phyloP scores from a whole-genome alignment of 345 rosid species.

The Salix caprea region DNA sequence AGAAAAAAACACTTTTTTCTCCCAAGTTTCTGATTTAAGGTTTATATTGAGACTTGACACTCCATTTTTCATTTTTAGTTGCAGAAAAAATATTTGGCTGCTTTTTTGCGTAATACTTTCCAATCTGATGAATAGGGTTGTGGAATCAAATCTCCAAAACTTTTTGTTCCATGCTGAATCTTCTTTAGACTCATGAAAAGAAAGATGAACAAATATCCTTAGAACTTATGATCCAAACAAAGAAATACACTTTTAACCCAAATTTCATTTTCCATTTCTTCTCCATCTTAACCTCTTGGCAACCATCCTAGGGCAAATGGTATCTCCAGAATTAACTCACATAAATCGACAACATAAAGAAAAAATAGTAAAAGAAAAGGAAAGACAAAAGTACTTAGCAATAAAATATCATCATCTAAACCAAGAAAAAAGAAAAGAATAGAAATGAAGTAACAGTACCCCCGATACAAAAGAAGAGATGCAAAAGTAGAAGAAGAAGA shows the following conservation, averaged over 20 bases:
- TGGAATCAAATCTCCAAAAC: not conserved
- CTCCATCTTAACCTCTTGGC: not conserved
- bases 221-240: not conserved
- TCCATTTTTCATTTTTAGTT: not conserved
- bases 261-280: not conserved
- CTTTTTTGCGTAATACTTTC: not conserved
- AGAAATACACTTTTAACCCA: not conserved
- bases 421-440: not conserved
- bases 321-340: not conserved
- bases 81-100: not conserved
- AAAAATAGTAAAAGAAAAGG: not conserved
- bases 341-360: not conserved
- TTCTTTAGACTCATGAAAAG: not conserved
- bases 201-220: not conserved
- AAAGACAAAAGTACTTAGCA: too few species aligned
- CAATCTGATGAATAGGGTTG: not conserved
- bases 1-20: not conserved
- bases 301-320: not conserved
- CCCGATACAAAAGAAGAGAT: slow-evolving; percentile 23
- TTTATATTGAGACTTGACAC: too few species aligned
- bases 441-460: slow-evolving; percentile 23
- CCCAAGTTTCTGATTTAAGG: not conserved
- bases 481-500: slow-evolving; percentile 34
- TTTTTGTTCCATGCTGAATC: not conserved
- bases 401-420: too few species aligned